These are phyloP conservation scores for Aureobasidium musti DNA, from an alignment of 2,329 filamentous ascomycete genomes.

Conservation along the genomic window DNA sequence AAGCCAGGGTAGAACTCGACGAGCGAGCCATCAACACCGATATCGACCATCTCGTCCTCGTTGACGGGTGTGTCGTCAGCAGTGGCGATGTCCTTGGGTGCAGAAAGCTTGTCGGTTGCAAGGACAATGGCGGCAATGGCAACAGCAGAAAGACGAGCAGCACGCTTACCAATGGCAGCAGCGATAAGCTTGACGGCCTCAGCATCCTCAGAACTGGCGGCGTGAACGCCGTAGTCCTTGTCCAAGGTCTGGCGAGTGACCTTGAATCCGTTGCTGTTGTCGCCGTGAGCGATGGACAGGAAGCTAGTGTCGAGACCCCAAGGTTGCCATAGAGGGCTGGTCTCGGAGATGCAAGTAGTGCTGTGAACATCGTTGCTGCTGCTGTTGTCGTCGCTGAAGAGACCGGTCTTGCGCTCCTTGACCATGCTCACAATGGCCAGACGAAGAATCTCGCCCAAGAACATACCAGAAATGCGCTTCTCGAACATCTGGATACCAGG, in stretches of 20 bases:
- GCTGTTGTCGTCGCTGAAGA: slow-evolving; percentile 77
- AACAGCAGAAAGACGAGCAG: slow-evolving; percentile 83
- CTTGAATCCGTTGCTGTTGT: slow-evolving; percentile 70
- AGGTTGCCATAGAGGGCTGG: slow-evolving; percentile 69
- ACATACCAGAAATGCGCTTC: slow-evolving; percentile 98
- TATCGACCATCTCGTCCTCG: slow-evolving; percentile 74
- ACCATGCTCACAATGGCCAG: slow-evolving; percentile 72
- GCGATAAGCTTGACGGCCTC: slow-evolving; percentile 83
- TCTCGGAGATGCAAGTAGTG: slow-evolving; percentile 66
- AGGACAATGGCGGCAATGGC: slow-evolving; percentile 84
- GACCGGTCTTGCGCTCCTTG: slow-evolving; percentile 63
- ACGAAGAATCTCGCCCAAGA: slow-evolving; percentile 89
- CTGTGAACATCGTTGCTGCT: slow-evolving; percentile 67
- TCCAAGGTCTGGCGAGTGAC: slow-evolving; percentile 77
- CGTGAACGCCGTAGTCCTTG: slow-evolving; percentile 72
- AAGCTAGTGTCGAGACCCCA: slow-evolving; percentile 94
- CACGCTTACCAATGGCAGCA: slow-evolving; percentile 80
- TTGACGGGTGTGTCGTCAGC: slow-evolving; percentile 39
- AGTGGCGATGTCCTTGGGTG: slow-evolving; percentile 40
- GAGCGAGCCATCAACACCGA: slow-evolving; percentile 91
- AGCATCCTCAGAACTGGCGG: slow-evolving; percentile 78
- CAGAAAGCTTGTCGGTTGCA: slow-evolving; percentile 69
- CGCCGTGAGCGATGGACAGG: slow-evolving; percentile 81
- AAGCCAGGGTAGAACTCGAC: slow-evolving; percentile 97
- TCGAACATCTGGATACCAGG: slow-evolving; percentile 98